Evolutionary conservation across 208 protist genomes (phyloP), one percentile per base, ranked within the genome.

Genomic region (Trypanosoma mega): DNA sequence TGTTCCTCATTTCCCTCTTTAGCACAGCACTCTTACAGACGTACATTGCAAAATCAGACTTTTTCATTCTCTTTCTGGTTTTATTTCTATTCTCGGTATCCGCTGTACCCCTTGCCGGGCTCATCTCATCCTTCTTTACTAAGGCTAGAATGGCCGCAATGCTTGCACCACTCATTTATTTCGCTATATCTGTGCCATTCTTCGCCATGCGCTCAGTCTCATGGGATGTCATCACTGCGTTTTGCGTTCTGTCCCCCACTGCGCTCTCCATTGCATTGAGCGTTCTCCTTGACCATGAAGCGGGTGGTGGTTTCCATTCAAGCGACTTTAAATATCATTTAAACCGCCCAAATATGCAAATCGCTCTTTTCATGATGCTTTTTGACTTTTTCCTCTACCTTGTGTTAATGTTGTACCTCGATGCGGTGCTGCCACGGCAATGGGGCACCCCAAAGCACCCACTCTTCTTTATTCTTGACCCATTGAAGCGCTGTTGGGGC

Each of bases 401-500:
- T n/a, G 26, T 85, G 5, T 65, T 86, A 27, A 68, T 72, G 58
- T 3, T 76, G 21, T 92, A 89, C 54, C 50, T 85, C 1, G 85
- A 92, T 33, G 55, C 53, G 4, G 78, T 88, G 26, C 37, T 89
- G 34, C 87, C 84, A 18, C 68, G 72, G 56, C 71, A 82, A 26
- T 82, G 71, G 74, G 87, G 87, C n/a, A 74, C 75, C 18, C 61
- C 68, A n/a, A 68, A 59, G 41, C 85, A 82, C 66, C 80, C 77
- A 26, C 70, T 84, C 3, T 91, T 93, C 70, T 87, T 82, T 41
- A 66, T 87, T 37, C 0, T 80, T 14, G 55, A 77, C 23, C 78
- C 82, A 1, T 49, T 77, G 3, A 46, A 45, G 39, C 27, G 56
- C 14, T 49, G n/a, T 51, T 34, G 41, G 18, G 41, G 57, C 46